These are phyloP conservation scores for Erodium texanum DNA, from an alignment of 441 rosid species.

Conservation along the genomic window DNA sequence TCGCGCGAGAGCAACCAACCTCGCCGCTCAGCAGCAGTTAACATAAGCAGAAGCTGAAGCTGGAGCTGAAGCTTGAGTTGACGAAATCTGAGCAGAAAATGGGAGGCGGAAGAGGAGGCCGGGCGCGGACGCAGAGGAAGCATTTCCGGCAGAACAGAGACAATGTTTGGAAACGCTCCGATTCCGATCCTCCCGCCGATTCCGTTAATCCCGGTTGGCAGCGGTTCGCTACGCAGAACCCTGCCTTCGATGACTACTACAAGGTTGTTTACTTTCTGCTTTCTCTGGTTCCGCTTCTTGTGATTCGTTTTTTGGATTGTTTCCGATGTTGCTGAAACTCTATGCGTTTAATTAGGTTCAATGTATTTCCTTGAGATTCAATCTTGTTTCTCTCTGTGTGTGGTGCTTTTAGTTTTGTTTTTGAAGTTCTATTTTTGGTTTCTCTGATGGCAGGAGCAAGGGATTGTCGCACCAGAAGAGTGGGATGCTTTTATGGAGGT, in stretches of 20 bases:
- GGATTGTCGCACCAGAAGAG: conserved; percentile 63
- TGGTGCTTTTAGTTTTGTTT: not conserved
- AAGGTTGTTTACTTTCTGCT: conserved; percentile 31
- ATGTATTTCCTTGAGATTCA: not conserved
- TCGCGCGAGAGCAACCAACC: not conserved
- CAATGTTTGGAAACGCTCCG: conserved; percentile 63
- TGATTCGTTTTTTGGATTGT: not conserved
- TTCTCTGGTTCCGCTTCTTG: not conserved
- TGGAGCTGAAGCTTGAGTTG: not conserved
- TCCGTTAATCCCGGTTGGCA: conserved; percentile 44
- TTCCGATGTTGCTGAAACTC: not conserved
- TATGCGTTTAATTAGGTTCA: not conserved
- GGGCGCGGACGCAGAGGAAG: conserved; percentile 51
- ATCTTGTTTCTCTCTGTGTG: not conserved
- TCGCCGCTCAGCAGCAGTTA: not conserved
- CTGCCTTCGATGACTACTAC: conserved; percentile 76
- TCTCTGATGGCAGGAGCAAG: conserved; percentile 51
- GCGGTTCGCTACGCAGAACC: conserved; percentile 65
- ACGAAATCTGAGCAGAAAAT: conserved; percentile 2
- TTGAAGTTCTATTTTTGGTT: not conserved
- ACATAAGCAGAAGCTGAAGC: not conserved
- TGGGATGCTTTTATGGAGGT: conserved; percentile 65
- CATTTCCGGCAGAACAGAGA: conserved; percentile 61
- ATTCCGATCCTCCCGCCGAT: conserved; percentile 36
- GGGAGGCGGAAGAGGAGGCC: conserved; percentile 53